Base-by-base conservation (phyloP, 805 yeast genomes). In the Sungouiella thailandica region DNA sequence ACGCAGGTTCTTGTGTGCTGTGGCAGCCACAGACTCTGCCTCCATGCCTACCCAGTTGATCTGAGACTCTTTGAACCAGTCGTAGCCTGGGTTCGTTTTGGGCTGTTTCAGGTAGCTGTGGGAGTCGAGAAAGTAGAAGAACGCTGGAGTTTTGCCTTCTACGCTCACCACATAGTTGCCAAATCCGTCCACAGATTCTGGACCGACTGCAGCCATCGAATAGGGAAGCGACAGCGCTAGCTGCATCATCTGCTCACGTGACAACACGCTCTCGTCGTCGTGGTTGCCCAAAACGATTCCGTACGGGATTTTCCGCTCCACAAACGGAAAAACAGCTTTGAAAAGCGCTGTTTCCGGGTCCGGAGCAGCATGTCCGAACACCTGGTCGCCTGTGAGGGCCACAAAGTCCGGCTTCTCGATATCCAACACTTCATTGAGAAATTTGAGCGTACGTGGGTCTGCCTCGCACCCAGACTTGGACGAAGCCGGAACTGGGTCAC, bases 231-330 rank as follows among this genome's bases (percentile, higher is more conserved):
- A 47, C 7, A 64, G 43, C 3, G 76, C 66, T 5, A 83, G 50
- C 3, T 65, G 50, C 76, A 88, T 82, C 26, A 87, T 50, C 43
- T 78, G 75, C 35, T 59, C 53, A 25, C 95, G 70, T 11, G 65
- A 41, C 37, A 87, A 47, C 4, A 80, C 71, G 1, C 95, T 90
- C 59, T 89, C 95, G 50, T 83, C 93, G 55, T 93, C 98, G 55
- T 93, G 98, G 55, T 93, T 93, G 1, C 98, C 98, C 65, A 90
- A 70, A 7, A 80, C 78, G 44, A 83, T 69, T 0, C 96, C 90
- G 66, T 74, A 93, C 3, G 97, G 97, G 7, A 89, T 82, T 31
- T 70, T 58, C 29, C 84, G 62, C 11, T 62, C 49, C 16, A 89
- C 71, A 17, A 86, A 74, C 0, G 95, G 94, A 8, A 70, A 64